Evolutionary conservation across 2,329 filamentous ascomycete genomes (phyloP), one percentile per base, ranked within the genome.

Genomic region (Colletotrichum viniferum): DNA sequence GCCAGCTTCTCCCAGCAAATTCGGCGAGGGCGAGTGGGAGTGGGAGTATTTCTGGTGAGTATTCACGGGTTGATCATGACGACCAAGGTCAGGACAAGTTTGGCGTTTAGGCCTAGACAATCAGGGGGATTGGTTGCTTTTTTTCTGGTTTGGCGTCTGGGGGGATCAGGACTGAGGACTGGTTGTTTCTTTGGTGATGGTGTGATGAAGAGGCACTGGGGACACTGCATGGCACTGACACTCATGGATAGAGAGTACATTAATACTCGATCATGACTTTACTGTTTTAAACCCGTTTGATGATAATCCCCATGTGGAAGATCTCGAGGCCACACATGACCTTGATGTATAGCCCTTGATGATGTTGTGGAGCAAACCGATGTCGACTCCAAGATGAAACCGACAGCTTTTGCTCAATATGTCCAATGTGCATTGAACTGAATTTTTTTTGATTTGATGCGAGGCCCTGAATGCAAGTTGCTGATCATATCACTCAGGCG

Each of bases 51-150:
- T 56, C 14, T 48, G 18, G 18, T 48, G 69, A 36, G 24, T 26
- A 60, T 30, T 34, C 30, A n/a, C 12, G 62, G 24, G 43, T 16
- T n/a, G 30, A 32, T 30, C 9, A 16, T 16, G 21, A 48, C 38
- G 52, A 38, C 36, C 36, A 68, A 12, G 56, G 36, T 52, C 16
- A 24, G 36, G 63, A 10, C 21, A 30, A 55, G 34, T 16, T 36
- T n/a, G 73, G 73, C 73, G 73, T 75, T 73, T 10, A 16, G 69
- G 48, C 21, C 34, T 73, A 75, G 63, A 75, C 56, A 65, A 34
- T 28, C 16, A 13, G 38, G 38, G 28, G 43, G 18, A n/a, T 64
- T 34, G 32, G 13, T 4, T 48, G n/a, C 32, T 26, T 58, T 30
- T 52, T 52, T 61, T 56, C 9, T 62, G 69, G 43, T 36, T 64